A percentile compares a stretch with the other conserved stretches of the same genome.
These are phyloP conservation scores for Paraphaeosphaeria minitans DNA, from an alignment of 2,329 filamentous ascomycete genomes.

Conservation along the genomic window DNA sequence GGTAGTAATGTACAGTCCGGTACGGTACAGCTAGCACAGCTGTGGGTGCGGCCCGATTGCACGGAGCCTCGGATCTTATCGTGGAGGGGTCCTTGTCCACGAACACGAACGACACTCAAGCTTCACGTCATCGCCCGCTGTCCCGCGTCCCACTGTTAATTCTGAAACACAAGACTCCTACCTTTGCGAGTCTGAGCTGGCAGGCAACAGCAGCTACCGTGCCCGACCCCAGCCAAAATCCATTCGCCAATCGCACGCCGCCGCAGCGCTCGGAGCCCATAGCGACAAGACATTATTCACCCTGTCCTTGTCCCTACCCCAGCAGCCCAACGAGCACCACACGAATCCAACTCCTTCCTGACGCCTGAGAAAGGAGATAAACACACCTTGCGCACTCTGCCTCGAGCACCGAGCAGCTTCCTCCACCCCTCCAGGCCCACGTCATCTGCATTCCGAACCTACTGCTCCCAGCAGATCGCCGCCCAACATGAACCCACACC, in stretches of 20 bases:
- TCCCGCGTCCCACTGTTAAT: neutral
- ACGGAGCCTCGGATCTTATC: constrained; percentile 41
- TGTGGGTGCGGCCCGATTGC: constrained; percentile 19
- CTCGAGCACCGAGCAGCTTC: constrained; percentile 15
- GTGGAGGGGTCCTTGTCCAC: constrained; percentile 25
- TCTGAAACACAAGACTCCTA: constrained; percentile 17
- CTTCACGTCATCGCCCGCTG: constrained; percentile 11
- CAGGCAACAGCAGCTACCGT: constrained; percentile 34
- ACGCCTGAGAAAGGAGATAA: constrained; percentile 37
- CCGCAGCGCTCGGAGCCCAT: constrained; percentile 26
- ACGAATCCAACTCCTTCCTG: constrained; percentile 21
- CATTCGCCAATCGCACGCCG: constrained; percentile 35
- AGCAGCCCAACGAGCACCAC: constrained; percentile 25
- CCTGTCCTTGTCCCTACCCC: constrained; percentile 38
- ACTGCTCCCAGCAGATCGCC: constrained; percentile 19
- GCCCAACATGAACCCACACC: constrained; percentile 82
- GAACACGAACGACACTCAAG: constrained; percentile 3
- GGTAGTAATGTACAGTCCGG: neutral
- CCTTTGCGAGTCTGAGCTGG: constrained; percentile 29
- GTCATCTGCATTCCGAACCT: constrained; percentile 20
- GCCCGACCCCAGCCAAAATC: constrained; percentile 30
- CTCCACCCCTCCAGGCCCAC: constrained; percentile 13
- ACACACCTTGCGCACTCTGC: constrained; percentile 18
- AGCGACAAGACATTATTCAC: constrained; percentile 32
- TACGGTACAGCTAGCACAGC: neutral